phyloP scores from a whole-genome alignment of 2,329 filamentous ascomycete genomes.

The Apiospora hydei region DNA sequence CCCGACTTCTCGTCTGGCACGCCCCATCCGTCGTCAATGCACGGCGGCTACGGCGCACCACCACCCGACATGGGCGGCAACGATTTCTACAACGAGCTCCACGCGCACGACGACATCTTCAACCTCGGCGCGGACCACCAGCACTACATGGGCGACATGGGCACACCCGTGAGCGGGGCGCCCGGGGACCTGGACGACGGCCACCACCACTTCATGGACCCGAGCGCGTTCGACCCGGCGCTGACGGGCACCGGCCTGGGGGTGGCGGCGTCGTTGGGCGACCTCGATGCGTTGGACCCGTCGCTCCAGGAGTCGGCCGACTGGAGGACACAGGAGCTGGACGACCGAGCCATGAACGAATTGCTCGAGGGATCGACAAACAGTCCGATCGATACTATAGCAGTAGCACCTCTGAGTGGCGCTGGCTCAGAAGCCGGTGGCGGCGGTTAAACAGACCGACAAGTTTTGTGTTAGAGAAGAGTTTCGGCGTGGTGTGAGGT shows the following conservation, averaged over 20 bases:
- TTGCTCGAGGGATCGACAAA: background rate
- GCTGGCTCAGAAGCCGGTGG: background rate
- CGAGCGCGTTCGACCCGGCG: conserved; percentile 19
- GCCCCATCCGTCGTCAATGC: background rate
- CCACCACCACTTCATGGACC: conserved; percentile 8
- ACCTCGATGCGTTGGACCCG: conserved; percentile 13
- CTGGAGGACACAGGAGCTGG: conserved; percentile 1
- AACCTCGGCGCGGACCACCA: background rate
- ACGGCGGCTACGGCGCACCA: conserved; percentile 1
- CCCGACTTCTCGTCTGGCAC: background rate
- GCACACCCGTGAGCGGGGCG: background rate
- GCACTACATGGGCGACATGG: conserved; percentile 18
- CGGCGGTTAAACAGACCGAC: background rate
- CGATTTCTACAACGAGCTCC: conserved; percentile 21
- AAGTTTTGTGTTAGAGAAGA: background rate
- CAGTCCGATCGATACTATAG: background rate
- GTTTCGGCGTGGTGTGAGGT: background rate
- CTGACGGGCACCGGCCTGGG: conserved; percentile 1
- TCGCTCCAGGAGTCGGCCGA: conserved; percentile 8
- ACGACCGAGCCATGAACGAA: background rate
- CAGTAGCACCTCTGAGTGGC: background rate
- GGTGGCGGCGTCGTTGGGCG: background rate
- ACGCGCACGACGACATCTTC: conserved; percentile 11
- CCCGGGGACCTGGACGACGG: background rate
- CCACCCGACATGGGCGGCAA: background rate